Conservation (phyloP, 1,284 basidiomycete genomes). For the Trichosporon coremiiforme region DNA sequence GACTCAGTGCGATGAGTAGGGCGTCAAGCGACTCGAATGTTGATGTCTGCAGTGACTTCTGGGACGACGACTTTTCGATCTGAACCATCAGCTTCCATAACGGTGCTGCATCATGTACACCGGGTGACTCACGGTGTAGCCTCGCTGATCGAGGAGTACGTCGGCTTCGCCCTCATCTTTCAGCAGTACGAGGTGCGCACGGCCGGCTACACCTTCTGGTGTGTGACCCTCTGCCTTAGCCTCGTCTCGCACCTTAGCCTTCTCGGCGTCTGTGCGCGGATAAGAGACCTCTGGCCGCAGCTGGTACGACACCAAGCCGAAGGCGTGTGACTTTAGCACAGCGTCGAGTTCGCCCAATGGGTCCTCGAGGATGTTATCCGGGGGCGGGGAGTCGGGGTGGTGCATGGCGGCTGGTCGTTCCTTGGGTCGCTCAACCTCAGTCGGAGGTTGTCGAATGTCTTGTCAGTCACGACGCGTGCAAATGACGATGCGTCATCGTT, state of each 20-base stretch:
- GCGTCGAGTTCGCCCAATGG: slow-evolving; percentile 44
- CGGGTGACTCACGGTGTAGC: slow-evolving; percentile 44
- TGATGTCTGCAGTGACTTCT: slow-evolving; percentile 20
- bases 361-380: slow-evolving; percentile 44
- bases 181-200: slow-evolving; percentile 34
- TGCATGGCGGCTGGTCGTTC: not conserved
- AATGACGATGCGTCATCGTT: slow-evolving; percentile 1
- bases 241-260: slow-evolving; percentile 27
- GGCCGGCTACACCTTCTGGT: slow-evolving; percentile 32
- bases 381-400: slow-evolving; percentile 23
- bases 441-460: too few species aligned
- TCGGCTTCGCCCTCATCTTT: slow-evolving; percentile 34
- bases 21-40: slow-evolving; percentile 50
- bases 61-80: slow-evolving; percentile 27
- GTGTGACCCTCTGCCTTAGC: slow-evolving; percentile 23
- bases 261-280: slow-evolving; percentile 38
- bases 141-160: slow-evolving; percentile 39
- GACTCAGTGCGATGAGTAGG: slow-evolving; percentile 46
- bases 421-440: too few species aligned
- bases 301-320: slow-evolving; percentile 37
- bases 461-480: not conserved
- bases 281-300: slow-evolving; percentile 36
- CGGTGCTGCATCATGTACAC: too few species aligned
- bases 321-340: slow-evolving; percentile 41
- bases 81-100: not conserved